A percentile compares a stretch with the other conserved stretches of the same genome.
Evolutionary conservation across 805 yeast species (phyloP).

Genomic region (Teunomyces gatunensis): DNA sequence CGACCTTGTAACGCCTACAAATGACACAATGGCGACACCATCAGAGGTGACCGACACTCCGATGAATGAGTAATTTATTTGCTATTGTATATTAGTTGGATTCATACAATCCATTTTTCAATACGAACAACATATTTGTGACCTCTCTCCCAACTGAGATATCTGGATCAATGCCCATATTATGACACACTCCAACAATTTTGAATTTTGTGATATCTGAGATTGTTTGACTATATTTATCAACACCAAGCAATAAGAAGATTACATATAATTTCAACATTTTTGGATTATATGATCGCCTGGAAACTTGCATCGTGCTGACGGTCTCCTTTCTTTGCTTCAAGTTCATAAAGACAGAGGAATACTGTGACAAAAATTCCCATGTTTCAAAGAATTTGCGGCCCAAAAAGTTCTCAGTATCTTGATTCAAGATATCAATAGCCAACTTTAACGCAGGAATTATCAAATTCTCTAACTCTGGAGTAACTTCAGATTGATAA

Average conservation of each 20-base stretch:
- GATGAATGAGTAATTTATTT: background rate
- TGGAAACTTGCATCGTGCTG: slow-evolving; percentile 4
- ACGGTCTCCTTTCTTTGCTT: background rate
- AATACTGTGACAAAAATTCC: slow-evolving; percentile 17
- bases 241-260: slow-evolving; percentile 34
- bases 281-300: slow-evolving; percentile 20
- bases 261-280: slow-evolving; percentile 22
- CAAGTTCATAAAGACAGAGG: background rate
- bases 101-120: slow-evolving; percentile 9
- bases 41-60: background rate
- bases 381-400: slow-evolving; percentile 49
- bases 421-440: slow-evolving; percentile 26
- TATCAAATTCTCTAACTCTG: slow-evolving; percentile 18
- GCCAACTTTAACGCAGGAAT: slow-evolving; percentile 29
- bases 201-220: slow-evolving; percentile 39
- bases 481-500: background rate
- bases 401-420: slow-evolving; percentile 45
- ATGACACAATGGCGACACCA: slow-evolving; percentile 1
- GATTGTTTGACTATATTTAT: slow-evolving; percentile 37
- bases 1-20: slow-evolving; percentile 28
- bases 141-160: slow-evolving; percentile 21
- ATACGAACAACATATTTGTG: slow-evolving; percentile 30
- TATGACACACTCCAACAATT: slow-evolving; percentile 30
- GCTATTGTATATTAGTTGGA: background rate
- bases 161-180: slow-evolving; percentile 23